These are phyloP conservation scores for Colletotrichum agaves DNA, from an alignment of 2,329 filamentous ascomycete genomes.

Conservation along the genomic window DNA sequence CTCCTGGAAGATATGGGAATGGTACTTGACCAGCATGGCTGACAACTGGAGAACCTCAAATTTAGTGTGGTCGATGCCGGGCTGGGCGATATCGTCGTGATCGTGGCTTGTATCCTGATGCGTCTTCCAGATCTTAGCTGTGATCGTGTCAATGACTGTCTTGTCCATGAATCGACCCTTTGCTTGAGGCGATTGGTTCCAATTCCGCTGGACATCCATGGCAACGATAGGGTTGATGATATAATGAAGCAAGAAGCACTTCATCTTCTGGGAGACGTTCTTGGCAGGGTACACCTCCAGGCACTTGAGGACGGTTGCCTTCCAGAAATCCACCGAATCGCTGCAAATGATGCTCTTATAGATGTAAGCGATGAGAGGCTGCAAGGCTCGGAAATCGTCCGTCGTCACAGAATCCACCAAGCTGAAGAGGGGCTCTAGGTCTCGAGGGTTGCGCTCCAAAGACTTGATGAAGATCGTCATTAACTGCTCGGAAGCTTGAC, in stretches of 20 bases:
- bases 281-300: conserved; percentile 88
- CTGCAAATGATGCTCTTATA: conserved; percentile 86
- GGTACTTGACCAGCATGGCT: conserved; percentile 94
- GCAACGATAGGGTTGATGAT: conserved; percentile 96
- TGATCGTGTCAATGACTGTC: conserved; percentile 87
- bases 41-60: conserved; percentile 97
- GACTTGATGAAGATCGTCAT: conserved; percentile 87
- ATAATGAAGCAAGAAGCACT: conserved; percentile 91
- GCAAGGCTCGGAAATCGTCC: conserved; percentile 82
- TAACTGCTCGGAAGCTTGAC: conserved; percentile 89
- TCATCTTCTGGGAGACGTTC: conserved; percentile 84
- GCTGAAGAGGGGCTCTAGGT: conserved; percentile 85
- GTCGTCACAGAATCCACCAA: conserved; percentile 86
- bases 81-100: conserved; percentile 83
- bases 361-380: conserved; percentile 82
- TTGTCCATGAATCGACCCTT: conserved; percentile 82
- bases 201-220: conserved; percentile 92
- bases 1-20: conserved; percentile 87
- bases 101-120: conserved; percentile 87
- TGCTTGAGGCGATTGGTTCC: conserved; percentile 67
- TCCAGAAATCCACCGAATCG: conserved; percentile 87
- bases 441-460: conserved; percentile 77
- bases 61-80: conserved; percentile 92
- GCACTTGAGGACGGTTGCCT: conserved; percentile 82
- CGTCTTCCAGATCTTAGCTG: conserved; percentile 93